Conservation (phyloP, 495 filamentous ascomycete genomes). For the Penicillium salamii region DNA sequence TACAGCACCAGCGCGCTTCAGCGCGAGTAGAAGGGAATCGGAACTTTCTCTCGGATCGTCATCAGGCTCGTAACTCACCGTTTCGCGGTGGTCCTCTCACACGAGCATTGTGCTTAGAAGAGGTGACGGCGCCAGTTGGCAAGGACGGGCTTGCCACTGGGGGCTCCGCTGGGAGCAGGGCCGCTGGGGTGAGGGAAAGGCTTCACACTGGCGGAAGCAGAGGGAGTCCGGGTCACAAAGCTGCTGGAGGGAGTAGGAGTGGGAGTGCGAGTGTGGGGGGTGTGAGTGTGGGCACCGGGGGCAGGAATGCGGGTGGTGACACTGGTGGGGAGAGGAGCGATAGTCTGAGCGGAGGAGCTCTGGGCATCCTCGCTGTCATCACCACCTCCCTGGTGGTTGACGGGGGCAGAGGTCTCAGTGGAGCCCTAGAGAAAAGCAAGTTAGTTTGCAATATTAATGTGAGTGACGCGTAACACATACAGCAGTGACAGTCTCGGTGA, state of each 20-base stretch:
- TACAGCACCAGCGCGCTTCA: constrained; percentile 29
- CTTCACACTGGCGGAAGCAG: constrained; percentile 33
- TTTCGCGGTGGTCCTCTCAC: constrained; percentile 9
- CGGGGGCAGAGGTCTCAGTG: constrained; percentile 11
- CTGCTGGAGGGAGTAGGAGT: constrained; percentile 21
- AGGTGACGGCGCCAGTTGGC: constrained; percentile 30
- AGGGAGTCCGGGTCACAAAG: constrained; percentile 30
- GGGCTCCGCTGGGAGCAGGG: constrained; percentile 18
- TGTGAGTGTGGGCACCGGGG: constrained; percentile 35
- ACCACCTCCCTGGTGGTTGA: constrained; percentile 10
- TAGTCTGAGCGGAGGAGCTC: constrained; percentile 14
- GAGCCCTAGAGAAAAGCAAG: constrained; percentile 5
- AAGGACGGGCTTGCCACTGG: constrained; percentile 15
- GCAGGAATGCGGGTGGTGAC: constrained; percentile 25
- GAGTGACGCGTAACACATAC: constrained; percentile 11
- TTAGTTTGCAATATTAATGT: background rate
- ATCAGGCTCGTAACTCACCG: constrained; percentile 9
- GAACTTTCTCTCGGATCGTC: constrained; percentile 17
- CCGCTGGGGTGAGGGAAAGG: constrained; percentile 9
- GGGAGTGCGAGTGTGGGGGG: constrained; percentile 4
- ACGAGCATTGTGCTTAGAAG: constrained; percentile 18
- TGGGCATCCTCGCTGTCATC: constrained; percentile 7
- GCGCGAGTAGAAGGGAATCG: constrained; percentile 18
- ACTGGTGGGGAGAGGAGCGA: constrained; percentile 18
- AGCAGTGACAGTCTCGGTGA: constrained; percentile 25